phyloP scores from a whole-genome alignment of 345 rosid genomes.

The Bruguiera parviflora region DNA sequence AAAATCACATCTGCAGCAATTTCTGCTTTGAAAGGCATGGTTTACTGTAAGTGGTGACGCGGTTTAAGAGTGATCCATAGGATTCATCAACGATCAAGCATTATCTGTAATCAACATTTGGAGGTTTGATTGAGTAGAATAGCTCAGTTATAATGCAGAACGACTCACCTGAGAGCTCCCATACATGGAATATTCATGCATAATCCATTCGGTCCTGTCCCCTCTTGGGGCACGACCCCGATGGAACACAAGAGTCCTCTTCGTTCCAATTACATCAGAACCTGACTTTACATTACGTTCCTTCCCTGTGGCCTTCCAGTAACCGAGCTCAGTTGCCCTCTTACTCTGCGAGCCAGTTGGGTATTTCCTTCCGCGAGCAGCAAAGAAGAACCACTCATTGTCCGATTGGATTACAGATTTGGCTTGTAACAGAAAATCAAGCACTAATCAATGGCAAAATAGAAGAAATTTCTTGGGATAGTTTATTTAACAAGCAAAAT shows the following conservation, averaged over 20 bases:
- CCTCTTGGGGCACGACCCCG: conserved; percentile 86
- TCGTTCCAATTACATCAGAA: conserved; percentile 56
- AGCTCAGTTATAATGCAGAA: neutral
- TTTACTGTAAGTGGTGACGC: no score
- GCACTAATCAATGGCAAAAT: conserved; percentile 13
- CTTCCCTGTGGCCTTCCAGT: conserved; percentile 96
- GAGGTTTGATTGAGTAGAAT: neutral
- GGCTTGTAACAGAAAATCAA: conserved; percentile 32
- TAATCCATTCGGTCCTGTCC: conserved; percentile 92
- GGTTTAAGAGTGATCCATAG: no score
- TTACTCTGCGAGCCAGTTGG: conserved; percentile 79
- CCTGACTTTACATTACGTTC: conserved; percentile 71
- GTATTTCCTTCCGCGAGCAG: conserved; percentile 81
- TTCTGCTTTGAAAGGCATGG: neutral
- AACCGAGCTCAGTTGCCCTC: conserved; percentile 76
- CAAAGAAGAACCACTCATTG: conserved; percentile 87
- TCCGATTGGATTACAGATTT: conserved; percentile 62
- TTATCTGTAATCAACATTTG: neutral
- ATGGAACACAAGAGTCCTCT: conserved; percentile 92
- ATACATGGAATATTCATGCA: conserved; percentile 76
- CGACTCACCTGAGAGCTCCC: conserved; percentile 56
- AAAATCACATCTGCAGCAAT: neutral
- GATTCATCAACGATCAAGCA: neutral
- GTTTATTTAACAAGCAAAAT: no score
- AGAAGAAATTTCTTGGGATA: no score